Base-by-base conservation (phyloP, 1,284 basidiomycete species). In the Rugiboletus extremiorientalis region DNA sequence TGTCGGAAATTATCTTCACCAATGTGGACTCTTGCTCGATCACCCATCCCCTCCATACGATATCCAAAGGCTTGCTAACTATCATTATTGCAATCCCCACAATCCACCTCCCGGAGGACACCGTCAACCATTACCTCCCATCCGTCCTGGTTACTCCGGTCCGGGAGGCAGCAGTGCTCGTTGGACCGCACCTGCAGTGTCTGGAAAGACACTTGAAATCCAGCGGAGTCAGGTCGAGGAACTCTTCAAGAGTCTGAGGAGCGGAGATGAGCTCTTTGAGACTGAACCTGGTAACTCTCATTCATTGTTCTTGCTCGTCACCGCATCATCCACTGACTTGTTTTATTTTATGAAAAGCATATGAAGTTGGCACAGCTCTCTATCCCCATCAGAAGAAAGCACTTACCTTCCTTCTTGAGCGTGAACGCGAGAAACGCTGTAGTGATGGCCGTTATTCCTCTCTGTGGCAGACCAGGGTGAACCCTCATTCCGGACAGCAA, bases 351-450 rank as follows among this genome's bases (percentile, higher is more conserved):
- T 65, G 23, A 62, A 56, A 67, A 94, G 92, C 81, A 45, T 75
- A 83, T n/a, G 86, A 94, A 67, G 86, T 99, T 60, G 88, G 87
- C 36, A 97, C 97, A n/a, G 81, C 76, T 44, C 79, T 99, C 11
- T 98, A 98, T 74, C 92, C 95, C 20, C 97, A 99, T 77, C 97
- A 99, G 77, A 96, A 96, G 77, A 96, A 97, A 74, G 97, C 96
- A 25, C 80, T 99, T 25, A 94, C 96, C 1, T 99, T 99, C 75
- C 77, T 99, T 48, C 80, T 98, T n/a, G 93, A 96, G 66, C 85
- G 96, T 40, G 97, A 99, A 74, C 83, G 84, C 49, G 91, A 93
- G 71, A 80, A 80, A 56, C 70, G 73, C 28, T 77, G 79, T 23
- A 65, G 73, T 22, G 79, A 83, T 58, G 84, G 84, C 52, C 76